These are phyloP conservation scores for Trichosporon faecale DNA, from an alignment of 1,284 basidiomycete species.

Conservation along the genomic window DNA sequence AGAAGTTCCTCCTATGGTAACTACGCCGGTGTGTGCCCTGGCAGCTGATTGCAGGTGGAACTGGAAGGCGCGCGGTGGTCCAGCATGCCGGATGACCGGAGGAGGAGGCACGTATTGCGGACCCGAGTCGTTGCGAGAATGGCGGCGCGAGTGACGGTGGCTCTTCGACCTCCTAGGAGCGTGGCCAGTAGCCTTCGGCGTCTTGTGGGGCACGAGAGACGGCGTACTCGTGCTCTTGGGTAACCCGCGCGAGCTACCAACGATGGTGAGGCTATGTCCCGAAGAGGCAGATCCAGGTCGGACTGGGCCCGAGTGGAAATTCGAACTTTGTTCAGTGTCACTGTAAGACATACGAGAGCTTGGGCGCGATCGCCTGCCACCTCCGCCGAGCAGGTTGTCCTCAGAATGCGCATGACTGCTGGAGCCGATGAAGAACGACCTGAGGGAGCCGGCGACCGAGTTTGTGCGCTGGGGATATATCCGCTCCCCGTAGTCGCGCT, in stretches of 20 bases:
- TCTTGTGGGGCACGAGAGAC: neutral
- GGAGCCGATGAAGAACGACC: conserved; percentile 15
- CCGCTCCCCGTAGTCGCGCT: conserved; percentile 8
- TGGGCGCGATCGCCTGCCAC: neutral
- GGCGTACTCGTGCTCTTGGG: conserved; percentile 4
- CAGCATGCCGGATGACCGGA: conserved; percentile 13
- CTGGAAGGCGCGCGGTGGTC: conserved; percentile 23
- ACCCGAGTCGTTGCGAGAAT: neutral
- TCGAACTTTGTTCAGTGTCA: conserved; percentile 2
- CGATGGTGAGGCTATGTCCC: neutral
- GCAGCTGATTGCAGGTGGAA: conserved; percentile 15
- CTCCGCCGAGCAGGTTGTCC: neutral
- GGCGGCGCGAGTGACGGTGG: neutral
- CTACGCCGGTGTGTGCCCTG: neutral
- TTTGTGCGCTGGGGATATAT: conserved; percentile 5
- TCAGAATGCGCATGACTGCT: neutral
- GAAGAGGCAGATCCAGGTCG: neutral
- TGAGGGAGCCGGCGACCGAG: conserved; percentile 19
- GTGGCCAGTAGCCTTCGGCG: neutral
- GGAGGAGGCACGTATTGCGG: neutral
- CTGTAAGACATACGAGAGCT: conserved; percentile 1
- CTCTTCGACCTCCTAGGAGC: neutral
- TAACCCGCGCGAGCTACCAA: neutral
- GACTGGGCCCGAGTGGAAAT: neutral
- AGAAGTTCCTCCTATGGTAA: conserved; percentile 9